phyloP scores from a whole-genome alignment of 768 basidiomycete genomes.

The Coprinellus aureogranulatus region DNA sequence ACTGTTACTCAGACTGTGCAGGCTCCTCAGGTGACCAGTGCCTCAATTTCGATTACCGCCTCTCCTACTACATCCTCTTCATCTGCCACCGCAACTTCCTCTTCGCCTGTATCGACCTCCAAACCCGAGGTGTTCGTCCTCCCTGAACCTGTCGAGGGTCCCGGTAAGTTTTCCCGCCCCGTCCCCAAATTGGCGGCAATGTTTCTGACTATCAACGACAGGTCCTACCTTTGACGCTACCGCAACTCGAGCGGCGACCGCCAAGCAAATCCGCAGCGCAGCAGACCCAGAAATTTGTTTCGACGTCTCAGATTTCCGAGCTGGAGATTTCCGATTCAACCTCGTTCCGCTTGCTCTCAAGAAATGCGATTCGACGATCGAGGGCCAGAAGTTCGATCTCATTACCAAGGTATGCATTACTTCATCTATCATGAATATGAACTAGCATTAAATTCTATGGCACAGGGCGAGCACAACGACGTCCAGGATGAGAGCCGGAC shows the following conservation, averaged over 20 bases:
- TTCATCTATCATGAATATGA: no score
- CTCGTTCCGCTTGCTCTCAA: constrained; percentile 27
- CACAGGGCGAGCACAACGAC: constrained; percentile 28
- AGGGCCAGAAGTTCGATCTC: constrained; percentile 32
- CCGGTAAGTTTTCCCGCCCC: constrained; percentile 12
- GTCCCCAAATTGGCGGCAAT: no score
- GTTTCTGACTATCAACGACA: no score
- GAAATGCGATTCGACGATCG: constrained; percentile 22
- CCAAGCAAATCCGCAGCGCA: constrained; percentile 23
- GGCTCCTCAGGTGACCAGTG: not conserved
- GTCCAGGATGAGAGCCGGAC: constrained; percentile 21
- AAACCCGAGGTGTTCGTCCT: constrained; percentile 18
- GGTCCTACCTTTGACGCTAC: constrained; percentile 28
- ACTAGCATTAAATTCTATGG: no score
- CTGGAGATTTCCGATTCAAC: constrained; percentile 30
- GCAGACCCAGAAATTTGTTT: constrained; percentile 26
- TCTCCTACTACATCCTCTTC: not conserved
- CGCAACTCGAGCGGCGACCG: constrained; percentile 27
- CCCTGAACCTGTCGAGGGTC: constrained; percentile 19
- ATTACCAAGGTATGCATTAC: constrained; percentile 21
- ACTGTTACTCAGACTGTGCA: not conserved
- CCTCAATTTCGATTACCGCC: not conserved
- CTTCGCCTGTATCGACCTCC: not conserved
- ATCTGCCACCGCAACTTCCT: not conserved
- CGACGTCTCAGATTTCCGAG: constrained; percentile 29